Evolutionary conservation across 164 flowering plant genomes (phyloP).

Genomic region (Piper betle): DNA sequence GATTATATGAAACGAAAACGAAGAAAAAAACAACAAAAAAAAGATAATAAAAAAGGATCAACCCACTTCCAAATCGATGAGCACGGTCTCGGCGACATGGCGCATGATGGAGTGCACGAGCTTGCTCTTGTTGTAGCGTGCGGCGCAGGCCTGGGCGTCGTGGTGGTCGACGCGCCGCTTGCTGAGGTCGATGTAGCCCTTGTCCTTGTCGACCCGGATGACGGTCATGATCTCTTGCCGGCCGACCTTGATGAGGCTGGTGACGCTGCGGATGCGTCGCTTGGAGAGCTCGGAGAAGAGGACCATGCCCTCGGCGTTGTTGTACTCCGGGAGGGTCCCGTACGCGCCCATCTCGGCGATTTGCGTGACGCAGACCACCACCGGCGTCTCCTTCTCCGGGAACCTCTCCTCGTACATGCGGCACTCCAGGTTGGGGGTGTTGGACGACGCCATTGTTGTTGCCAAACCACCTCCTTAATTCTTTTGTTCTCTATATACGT

Average conservation of each 20-base stretch:
- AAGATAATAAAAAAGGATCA: neutral
- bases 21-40: neutral
- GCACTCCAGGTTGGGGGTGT: slow-evolving; percentile 67
- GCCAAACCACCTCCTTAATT: no score
- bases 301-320: slow-evolving; percentile 94
- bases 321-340: slow-evolving; percentile 85
- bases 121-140: slow-evolving; percentile 91
- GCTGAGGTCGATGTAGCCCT: slow-evolving; percentile 84
- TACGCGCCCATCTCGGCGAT: slow-evolving; percentile 94
- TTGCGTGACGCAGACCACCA: slow-evolving; percentile 89
- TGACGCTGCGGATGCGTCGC: slow-evolving; percentile 80
- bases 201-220: slow-evolving; percentile 78
- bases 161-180: slow-evolving; percentile 82
- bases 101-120: slow-evolving; percentile 95
- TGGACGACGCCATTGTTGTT: slow-evolving; percentile 42
- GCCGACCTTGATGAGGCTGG: slow-evolving; percentile 80
- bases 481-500: no score
- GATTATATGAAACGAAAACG: no score
- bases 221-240: slow-evolving; percentile 92
- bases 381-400: slow-evolving; percentile 88
- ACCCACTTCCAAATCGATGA: slow-evolving; percentile 64
- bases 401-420: slow-evolving; percentile 86
- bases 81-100: slow-evolving; percentile 87
- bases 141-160: slow-evolving; percentile 76
- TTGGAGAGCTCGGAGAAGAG: slow-evolving; percentile 90